phyloP scores from a whole-genome alignment of 306 rosid genomes.

The Hylodesmum podocarpum region DNA sequence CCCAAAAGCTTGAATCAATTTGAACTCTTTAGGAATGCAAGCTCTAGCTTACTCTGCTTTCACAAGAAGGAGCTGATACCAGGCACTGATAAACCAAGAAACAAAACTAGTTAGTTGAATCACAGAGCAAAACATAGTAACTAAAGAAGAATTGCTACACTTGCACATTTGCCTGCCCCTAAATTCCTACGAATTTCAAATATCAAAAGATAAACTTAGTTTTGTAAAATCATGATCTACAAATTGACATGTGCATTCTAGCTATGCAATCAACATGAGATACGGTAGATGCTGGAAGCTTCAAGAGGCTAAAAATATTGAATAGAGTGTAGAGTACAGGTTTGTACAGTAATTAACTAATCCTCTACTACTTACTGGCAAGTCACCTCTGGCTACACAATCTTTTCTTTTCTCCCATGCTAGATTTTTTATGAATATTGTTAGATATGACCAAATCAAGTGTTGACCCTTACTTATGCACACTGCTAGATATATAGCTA shows the following conservation, averaged over 20 bases:
- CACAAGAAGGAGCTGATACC: too few relatives aligned
- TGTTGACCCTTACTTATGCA: not conserved
- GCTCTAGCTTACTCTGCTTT: too few relatives aligned
- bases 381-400: constrained; percentile 80
- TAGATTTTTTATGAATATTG: constrained; percentile 52
- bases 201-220: constrained; percentile 49
- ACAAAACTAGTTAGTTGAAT: too few relatives aligned
- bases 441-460: not conserved
- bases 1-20: constrained; percentile 91
- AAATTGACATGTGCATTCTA: constrained; percentile 39
- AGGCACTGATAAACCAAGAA: too few relatives aligned
- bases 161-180: constrained; percentile 80
- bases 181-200: constrained; percentile 68
- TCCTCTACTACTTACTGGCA: constrained; percentile 49
- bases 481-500: not conserved
- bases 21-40: constrained; percentile 80
- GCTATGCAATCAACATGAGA: constrained; percentile 35
- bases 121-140: not conserved
- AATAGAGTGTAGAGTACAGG: too few relatives aligned
- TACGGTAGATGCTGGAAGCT: constrained; percentile 34
- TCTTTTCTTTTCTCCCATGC: constrained; percentile 75
- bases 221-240: constrained; percentile 16
- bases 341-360: too few relatives aligned
- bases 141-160: not conserved
- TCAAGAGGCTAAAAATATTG: constrained; percentile 13